Base-by-base conservation (phyloP, 352 stramenopile genomes). In the Phytophthora capsici region DNA sequence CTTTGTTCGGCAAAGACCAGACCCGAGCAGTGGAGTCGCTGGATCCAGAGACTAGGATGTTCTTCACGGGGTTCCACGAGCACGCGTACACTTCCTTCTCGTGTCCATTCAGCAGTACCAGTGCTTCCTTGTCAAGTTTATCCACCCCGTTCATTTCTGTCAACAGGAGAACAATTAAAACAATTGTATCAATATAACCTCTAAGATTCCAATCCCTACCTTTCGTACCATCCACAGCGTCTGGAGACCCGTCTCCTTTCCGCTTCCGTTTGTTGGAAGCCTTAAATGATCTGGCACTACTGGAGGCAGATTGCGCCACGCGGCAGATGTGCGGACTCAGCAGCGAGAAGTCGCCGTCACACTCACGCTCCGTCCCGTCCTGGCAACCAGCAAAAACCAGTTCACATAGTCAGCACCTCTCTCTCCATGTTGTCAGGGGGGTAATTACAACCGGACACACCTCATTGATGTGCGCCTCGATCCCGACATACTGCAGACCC, bases 41-140 rank as follows among this genome's bases (percentile, higher is more conserved):
- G 65, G 91, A 98, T 57, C 97, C 96, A 7, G 95, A 98, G 41
- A 98, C 97, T 59, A 99, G 88, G 12, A 98, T 78, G 65, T 99
- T 97, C 54, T 88, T 91, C 45, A 89, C 71, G 6, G 97, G 97
- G 80, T 99, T 98, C 97, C 97, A 99, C 32, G 94, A 88, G 72
- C 96, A 99, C 71, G 97, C 98, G 74, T 98, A 99, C 23, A 99
- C 97, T 66, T 96, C 88, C 57, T 96, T 94, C 64, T 96, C 88
- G 57, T 96, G 88, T 51, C 88, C 88, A 22, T 57, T 92, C 40
- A 94, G 64, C 51, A 94, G 53, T 30, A 94, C 67, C 14, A 94
- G 62, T 34, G 81, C 71, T 13, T 75, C 74, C 46, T 86, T 92
- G 40, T 88, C 77, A 28, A 76, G 19, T 57, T 91, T 90, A 23